Evolutionary conservation across 176 grass and related monocot genomes (phyloP), one percentile per base, ranked within the genome.

Genomic region (Oryza brachyantha): DNA sequence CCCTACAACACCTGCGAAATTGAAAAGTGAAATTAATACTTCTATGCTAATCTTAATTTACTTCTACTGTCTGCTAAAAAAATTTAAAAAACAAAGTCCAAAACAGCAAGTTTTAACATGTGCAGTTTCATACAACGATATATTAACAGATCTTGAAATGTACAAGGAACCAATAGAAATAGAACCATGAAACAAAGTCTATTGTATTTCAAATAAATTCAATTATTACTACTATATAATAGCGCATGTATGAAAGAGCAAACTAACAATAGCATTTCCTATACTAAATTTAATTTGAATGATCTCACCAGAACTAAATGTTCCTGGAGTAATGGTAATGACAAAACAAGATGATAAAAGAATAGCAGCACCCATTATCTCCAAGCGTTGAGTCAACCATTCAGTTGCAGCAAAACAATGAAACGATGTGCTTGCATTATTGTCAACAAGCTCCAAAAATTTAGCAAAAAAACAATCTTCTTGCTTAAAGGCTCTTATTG

Each of bases 371-470:
- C 65, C 75, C 86, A 93, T 81, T 26, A 50, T 89, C 79, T 93
- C 90, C 73, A 93, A 71, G 22, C 71, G 64, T 78, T 86, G 86
- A 71, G 86, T 93, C 24, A 93, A 75, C 90, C 90, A 93, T 68
- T 93, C 90, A 64, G 72, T 93, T 61, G 86, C 77, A 10, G 82
- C 86, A 73, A 93, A 93, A 86, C 83, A 84, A 68, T 86, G 83
- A 46, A 89, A 76, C 59, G 59, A 90, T 10, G 84, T 84, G 76
- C 81, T 87, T 16, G 77, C 29, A 70, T 93, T 93, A 70, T 77
- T 78, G 67, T 93, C 91, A 3, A 90, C 66, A 58, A 93, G 80
- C 50, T 82, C 74, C 73, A 93, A 84, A 46, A 43, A 84, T 81
- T 85, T 93, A 13, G 60, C 41, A 65, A 93, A 93, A 74, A 93